Conservation (phyloP, 108 stramenopile species). For the Aurantiochytrium sp. region DNA sequence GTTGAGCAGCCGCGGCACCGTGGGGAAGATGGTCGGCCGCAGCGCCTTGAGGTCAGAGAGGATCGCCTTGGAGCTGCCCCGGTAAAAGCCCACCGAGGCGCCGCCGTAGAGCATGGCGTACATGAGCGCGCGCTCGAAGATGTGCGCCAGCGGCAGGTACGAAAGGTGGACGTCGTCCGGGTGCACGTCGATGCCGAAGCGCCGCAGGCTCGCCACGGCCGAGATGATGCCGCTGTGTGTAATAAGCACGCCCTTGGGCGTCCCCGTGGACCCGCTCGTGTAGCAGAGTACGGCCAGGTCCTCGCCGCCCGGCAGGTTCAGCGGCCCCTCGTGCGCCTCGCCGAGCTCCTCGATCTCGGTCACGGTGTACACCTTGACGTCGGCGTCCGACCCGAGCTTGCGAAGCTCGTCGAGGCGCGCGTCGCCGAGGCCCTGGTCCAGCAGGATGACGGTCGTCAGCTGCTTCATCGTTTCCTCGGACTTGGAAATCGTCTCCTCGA, state of each 20-base stretch:
- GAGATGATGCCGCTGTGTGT: slow-evolving; percentile 78
- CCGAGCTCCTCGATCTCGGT: neutral
- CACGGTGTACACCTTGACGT: neutral
- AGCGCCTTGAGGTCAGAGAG: slow-evolving; percentile 79
- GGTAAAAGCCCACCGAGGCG: slow-evolving; percentile 76
- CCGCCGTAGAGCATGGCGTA: slow-evolving; percentile 62
- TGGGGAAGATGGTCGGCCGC: slow-evolving; percentile 80
- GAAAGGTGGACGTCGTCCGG: slow-evolving; percentile 76
- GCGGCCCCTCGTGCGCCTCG: neutral
- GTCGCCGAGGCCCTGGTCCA: neutral
- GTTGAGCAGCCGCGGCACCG: slow-evolving; percentile 87
- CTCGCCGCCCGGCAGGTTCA: slow-evolving; percentile 57
- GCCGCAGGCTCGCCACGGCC: slow-evolving; percentile 27
- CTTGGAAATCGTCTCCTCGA: neutral
- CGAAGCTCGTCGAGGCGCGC: neutral
- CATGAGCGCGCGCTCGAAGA: slow-evolving; percentile 78
- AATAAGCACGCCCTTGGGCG: slow-evolving; percentile 83
- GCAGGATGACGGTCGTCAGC: neutral
- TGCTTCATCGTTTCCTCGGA: neutral
- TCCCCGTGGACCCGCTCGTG: slow-evolving; percentile 62
- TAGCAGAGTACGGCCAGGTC: slow-evolving; percentile 69
- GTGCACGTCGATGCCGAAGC: slow-evolving; percentile 23
- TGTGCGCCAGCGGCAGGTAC: slow-evolving; percentile 91
- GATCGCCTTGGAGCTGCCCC: slow-evolving; percentile 71
- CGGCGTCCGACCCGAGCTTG: neutral